These are phyloP conservation scores for Chlorella sorokiniana DNA, from an alignment of 139 green algal genomes.

Conservation along the genomic window DNA sequence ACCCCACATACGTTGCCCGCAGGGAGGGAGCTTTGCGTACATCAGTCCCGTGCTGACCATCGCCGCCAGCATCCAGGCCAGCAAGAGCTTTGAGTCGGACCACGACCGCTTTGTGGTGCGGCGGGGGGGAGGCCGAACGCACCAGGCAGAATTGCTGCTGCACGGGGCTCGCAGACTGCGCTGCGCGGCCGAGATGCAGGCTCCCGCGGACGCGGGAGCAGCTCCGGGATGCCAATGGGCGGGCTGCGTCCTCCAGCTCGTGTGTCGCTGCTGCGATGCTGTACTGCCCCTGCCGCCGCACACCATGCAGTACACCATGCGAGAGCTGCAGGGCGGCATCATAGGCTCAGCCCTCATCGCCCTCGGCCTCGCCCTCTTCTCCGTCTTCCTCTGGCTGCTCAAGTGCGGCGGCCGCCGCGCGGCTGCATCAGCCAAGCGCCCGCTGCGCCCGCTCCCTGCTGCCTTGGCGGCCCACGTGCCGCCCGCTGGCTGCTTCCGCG, in stretches of 20 bases:
- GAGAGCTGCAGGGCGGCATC: conserved; percentile 64
- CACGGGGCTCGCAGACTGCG: background rate
- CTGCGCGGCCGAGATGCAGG: background rate
- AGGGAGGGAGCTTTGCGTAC: conserved; percentile 64
- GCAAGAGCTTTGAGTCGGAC: conserved; percentile 38
- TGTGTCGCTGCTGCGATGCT: background rate
- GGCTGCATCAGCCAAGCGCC: too few relatives aligned
- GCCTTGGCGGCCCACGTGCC: too few relatives aligned
- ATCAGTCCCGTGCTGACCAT: conserved; percentile 64
- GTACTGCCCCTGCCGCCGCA: background rate
- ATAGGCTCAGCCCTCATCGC: conserved; percentile 47
- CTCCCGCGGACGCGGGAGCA: too few relatives aligned
- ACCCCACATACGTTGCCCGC: background rate
- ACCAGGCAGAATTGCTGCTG: background rate
- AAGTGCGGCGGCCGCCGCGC: conserved; percentile 34
- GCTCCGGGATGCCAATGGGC: too few relatives aligned
- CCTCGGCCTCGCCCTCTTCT: conserved; percentile 42
- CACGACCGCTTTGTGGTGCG: conserved; percentile 64
- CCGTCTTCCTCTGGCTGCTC: conserved; percentile 54
- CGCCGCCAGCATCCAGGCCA: conserved; percentile 32
- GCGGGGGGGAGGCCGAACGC: background rate
- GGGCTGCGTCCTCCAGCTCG: background rate
- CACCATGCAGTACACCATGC: conserved; percentile 63
- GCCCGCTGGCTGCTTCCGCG: too few relatives aligned
- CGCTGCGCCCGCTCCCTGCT: too few relatives aligned